Conservation (phyloP, 1,139 yeast species). For the Zhuliangozyma blackwelliae region DNA sequence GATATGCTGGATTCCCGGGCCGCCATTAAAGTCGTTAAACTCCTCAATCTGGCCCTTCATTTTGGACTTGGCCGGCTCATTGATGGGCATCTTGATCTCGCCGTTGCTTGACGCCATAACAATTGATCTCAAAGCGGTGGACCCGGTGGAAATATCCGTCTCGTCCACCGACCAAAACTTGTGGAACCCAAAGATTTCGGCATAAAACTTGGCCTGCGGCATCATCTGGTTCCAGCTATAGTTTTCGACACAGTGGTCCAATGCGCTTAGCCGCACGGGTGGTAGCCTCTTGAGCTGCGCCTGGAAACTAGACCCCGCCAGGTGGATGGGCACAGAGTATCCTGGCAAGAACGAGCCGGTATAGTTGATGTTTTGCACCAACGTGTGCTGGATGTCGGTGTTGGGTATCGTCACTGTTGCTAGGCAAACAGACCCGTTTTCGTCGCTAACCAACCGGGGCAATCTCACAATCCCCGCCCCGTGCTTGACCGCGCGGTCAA, state of each 20-base stretch:
- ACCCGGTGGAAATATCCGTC: constrained; percentile 61
- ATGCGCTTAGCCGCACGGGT: constrained; percentile 30
- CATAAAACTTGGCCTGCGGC: constrained; percentile 53
- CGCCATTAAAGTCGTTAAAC: constrained; percentile 66
- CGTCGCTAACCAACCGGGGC: constrained; percentile 43
- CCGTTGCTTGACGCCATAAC: constrained; percentile 75
- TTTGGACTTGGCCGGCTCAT: constrained; percentile 72
- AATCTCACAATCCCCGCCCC: constrained; percentile 51
- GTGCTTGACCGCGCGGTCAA: constrained; percentile 38
- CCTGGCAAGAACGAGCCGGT: constrained; percentile 58
- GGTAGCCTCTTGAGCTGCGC: constrained; percentile 21
- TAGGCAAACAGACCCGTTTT: constrained; percentile 44
- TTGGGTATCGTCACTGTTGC: constrained; percentile 60
- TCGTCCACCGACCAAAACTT: constrained; percentile 85
- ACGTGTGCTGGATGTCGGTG: constrained; percentile 64
- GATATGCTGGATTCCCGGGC: constrained; percentile 82
- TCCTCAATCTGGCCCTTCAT: constrained; percentile 78
- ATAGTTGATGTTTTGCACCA: constrained; percentile 48
- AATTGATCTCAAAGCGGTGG: constrained; percentile 64
- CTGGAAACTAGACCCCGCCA: constrained; percentile 4
- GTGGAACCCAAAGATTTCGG: constrained; percentile 64
- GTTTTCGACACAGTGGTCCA: constrained; percentile 82
- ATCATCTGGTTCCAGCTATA: constrained; percentile 68
- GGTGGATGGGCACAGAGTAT: constrained; percentile 19
- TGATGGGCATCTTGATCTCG: constrained; percentile 70